Conservation (phyloP, 306 rosid genomes). For the Rosa chinensis region DNA sequence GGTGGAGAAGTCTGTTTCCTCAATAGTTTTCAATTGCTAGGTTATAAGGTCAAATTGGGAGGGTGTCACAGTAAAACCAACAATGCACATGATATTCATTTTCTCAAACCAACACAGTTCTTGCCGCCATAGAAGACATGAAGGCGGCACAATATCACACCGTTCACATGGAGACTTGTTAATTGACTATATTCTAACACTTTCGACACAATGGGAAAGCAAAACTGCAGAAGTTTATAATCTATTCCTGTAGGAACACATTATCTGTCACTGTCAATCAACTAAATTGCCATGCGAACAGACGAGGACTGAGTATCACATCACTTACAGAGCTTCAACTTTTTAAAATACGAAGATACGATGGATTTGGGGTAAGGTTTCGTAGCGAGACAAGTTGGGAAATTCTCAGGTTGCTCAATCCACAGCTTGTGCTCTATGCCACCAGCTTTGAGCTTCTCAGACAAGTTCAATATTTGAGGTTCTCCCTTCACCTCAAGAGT, state of each 20-base stretch:
- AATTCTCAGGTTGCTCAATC: constrained; percentile 84
- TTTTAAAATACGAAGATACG: constrained; percentile 60
- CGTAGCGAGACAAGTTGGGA: constrained; percentile 82
- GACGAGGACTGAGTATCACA: not conserved
- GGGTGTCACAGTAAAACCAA: not conserved
- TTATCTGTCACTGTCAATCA: not conserved
- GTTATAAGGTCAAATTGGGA: not conserved
- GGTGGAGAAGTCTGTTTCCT: not conserved
- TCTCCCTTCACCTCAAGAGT: constrained; percentile 88
- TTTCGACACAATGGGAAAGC: not conserved
- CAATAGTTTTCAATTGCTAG: not conserved
- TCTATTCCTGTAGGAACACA: not conserved
- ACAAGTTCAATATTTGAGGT: constrained; percentile 59
- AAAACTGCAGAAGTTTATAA: not conserved
- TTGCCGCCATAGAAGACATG: not conserved
- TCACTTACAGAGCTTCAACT: constrained; percentile 86
- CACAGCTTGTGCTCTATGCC: constrained; percentile 71
- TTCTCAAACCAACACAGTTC: not conserved
- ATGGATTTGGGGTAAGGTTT: constrained; percentile 76
- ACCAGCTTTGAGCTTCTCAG: constrained; percentile 64
- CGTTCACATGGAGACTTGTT: not conserved
- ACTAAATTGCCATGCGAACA: not conserved
- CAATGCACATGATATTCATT: not conserved
- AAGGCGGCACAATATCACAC: not conserved
- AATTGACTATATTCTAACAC: not conserved